Evolutionary conservation across 345 rosid genomes (phyloP), one percentile per base, ranked within the genome.

Genomic region (Gossypium raimondii): DNA sequence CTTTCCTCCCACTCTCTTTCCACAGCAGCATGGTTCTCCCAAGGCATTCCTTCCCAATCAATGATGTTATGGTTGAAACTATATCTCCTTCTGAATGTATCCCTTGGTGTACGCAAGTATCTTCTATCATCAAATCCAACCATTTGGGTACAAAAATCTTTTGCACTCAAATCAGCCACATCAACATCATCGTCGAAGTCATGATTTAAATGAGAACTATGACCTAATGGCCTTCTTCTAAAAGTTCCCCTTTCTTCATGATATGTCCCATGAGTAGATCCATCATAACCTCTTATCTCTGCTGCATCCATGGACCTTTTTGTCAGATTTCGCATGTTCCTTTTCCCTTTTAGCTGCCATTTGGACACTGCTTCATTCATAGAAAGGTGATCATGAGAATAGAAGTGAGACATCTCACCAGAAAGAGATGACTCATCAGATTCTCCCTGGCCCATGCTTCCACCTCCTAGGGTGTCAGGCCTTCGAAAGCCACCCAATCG

Each of bases 321-420:
- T 48, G 16, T 75, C 72, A 93, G 85, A 79, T 87, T 84, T 5
- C 99, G 89, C 41, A 82, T 81, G 77, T 93, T 93, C 80, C 98
- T 88, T 83, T 93, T 96, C 73, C 99, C 89, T 86, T 89, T 96
- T 67, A 83, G 81, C 79, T 86, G 92, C 99, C 99, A 96, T 75
- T 88, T 65, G 69, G 76, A 89, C 91, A 79, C 94, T 60, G 92
- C 79, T 80, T 84, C 93, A 66, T 83, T 81, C 66, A 71, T 81
- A 76, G 79, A 78, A 78, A 76, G 81, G 67, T 82, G 84, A 66
- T 87, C 84, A 50, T 78, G 87, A 45, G 82, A 82, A 83, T 86
- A 84, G 48, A 84, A 79, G 76, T 82, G 84, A 81, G 83, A 73
- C 64, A 82, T 75, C 78, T 87, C 92, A 76, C 91, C 92, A 79